Percentiles rank a stretch among this genome's conserved stretches.
Evolutionary conservation across 805 yeast species (phyloP).

Genomic region (Candida palmyrensis): DNA sequence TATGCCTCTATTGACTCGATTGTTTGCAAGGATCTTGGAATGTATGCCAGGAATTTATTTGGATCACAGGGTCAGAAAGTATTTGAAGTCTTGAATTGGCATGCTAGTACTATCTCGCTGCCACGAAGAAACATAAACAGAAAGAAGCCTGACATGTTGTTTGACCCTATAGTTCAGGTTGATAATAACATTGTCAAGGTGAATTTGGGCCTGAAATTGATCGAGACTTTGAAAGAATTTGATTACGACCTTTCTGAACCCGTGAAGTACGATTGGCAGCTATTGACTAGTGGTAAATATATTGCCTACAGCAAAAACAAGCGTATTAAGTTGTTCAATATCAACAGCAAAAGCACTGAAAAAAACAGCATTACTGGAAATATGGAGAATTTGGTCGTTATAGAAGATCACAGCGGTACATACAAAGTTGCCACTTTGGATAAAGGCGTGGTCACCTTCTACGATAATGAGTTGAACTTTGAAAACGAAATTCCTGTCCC

Average conservation of each 20-base stretch:
- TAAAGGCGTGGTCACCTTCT: background rate
- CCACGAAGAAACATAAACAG: no score
- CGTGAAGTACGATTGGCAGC: background rate
- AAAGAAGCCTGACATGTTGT: no score
- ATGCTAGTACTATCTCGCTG: background rate
- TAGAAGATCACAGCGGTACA: background rate
- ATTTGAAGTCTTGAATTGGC: constrained; percentile 14
- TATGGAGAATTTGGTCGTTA: constrained; percentile 3
- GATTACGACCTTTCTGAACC: no score
- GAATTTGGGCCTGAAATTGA: constrained; percentile 1
- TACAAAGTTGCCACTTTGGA: background rate
- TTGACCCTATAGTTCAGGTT: constrained; percentile 1
- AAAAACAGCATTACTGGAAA: background rate
- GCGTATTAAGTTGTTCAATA: constrained; percentile 1
- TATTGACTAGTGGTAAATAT: constrained; percentile 1
- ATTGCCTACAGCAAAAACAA: no score
- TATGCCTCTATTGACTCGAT: background rate
- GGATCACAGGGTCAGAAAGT: constrained; percentile 5
- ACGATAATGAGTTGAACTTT: constrained; percentile 1
- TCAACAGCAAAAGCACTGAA: background rate
- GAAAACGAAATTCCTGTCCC: no score
- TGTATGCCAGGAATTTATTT: constrained; percentile 11
- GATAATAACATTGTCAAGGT: constrained; percentile 1
- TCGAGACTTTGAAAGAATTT: background rate
- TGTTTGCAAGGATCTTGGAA: constrained; percentile 15